phyloP scores from a whole-genome alignment of 257 asterid species.

The Solanum bulbocastanum region DNA sequence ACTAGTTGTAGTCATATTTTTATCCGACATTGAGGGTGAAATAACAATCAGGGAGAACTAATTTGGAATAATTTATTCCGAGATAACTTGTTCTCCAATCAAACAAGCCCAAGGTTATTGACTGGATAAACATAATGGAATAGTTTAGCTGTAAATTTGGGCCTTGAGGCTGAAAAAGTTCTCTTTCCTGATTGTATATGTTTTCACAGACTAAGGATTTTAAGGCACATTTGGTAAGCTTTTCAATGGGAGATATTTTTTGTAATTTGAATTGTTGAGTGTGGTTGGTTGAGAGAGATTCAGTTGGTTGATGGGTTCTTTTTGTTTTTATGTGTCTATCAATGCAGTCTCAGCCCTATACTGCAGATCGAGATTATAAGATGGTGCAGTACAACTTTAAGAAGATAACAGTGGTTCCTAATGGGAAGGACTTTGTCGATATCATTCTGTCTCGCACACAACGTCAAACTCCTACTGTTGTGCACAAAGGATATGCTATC shows the following conservation, averaged over 20 bases:
- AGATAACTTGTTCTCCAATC: background rate
- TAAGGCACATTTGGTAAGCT: background rate
- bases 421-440: conserved; percentile 83
- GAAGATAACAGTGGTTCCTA: conserved; percentile 83
- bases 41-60: background rate
- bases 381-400: conserved; percentile 98
- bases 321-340: background rate
- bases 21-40: background rate
- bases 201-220: background rate
- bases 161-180: background rate
- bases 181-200: background rate
- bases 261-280: background rate
- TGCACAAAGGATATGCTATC: conserved; percentile 92
- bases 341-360: background rate
- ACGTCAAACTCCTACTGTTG: conserved; percentile 85
- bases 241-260: background rate
- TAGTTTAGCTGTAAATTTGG: background rate
- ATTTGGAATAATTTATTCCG: background rate
- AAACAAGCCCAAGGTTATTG: background rate
- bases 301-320: background rate
- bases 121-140: background rate
- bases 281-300: background rate
- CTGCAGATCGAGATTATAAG: background rate
- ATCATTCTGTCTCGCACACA: conserved; percentile 91
- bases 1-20: background rate